A percentile compares a stretch with the other conserved stretches of the same genome.
Evolutionary conservation across 331 rosid genomes (phyloP).

Genomic region (Pyrus hybrid): DNA sequence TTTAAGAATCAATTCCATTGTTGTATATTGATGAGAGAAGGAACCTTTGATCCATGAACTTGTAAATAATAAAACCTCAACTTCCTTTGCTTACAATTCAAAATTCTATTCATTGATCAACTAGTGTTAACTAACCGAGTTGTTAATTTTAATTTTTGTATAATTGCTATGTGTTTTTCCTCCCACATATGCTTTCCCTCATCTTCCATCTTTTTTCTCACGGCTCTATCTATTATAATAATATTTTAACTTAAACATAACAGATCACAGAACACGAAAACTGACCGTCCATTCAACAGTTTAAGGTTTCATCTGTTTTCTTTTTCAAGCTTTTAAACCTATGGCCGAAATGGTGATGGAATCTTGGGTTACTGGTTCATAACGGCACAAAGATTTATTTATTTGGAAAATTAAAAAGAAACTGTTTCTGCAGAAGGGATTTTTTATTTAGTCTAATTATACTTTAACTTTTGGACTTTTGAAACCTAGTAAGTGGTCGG

Average conservation of each 20-base stretch:
- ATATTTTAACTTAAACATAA: too few species aligned
- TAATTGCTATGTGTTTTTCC: too few species aligned
- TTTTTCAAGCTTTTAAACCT: not conserved
- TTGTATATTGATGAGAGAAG: rapidly evolving
- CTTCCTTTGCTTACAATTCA: too few species aligned
- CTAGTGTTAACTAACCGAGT: too few species aligned
- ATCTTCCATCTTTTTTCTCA: not conserved
- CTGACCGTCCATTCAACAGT: not conserved
- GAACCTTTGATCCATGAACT: too few species aligned
- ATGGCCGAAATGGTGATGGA: not conserved
- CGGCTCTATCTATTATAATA: not conserved
- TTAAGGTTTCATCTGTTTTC: not conserved
- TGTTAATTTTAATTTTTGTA: too few species aligned
- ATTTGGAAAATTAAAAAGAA: not conserved
- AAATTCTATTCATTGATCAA: too few species aligned
- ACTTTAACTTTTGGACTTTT: not conserved
- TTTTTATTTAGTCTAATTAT: not conserved
- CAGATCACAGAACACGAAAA: not conserved
- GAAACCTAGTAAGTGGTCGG: not conserved
- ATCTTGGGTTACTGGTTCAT: not conserved
- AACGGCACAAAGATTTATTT: not conserved
- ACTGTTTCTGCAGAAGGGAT: not conserved
- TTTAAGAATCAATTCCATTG: too few species aligned
- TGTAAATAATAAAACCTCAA: too few species aligned
- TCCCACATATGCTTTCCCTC: too few species aligned